These are phyloP conservation scores for Citeromyces siamensis DNA, from an alignment of 1,139 yeast genomes.

Conservation along the genomic window DNA sequence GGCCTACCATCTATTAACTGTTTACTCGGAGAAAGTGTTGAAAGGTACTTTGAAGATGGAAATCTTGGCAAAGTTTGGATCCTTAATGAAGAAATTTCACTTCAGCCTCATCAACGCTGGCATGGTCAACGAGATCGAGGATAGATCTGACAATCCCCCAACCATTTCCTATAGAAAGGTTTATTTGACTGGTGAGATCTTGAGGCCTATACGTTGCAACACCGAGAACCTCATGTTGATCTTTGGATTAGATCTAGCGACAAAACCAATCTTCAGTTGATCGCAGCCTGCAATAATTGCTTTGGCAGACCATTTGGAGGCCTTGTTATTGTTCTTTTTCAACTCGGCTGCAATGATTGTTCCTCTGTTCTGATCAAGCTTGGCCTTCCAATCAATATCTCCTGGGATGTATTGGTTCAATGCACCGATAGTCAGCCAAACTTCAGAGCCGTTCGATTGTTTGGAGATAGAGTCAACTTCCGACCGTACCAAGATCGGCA, in stretches of 20 bases:
- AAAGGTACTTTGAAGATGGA: constrained; percentile 35
- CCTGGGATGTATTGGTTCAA: constrained; percentile 43
- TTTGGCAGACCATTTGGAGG: constrained; percentile 52
- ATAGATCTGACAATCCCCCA: constrained; percentile 59
- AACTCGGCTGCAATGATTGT: constrained; percentile 56
- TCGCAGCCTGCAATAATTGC: constrained; percentile 40
- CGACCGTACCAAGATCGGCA: constrained; percentile 38
- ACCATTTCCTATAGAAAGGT: constrained; percentile 39
- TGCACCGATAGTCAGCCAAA: constrained; percentile 36
- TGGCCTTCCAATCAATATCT: constrained; percentile 46
- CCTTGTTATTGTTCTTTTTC: constrained; percentile 50
- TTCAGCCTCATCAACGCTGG: constrained; percentile 19
- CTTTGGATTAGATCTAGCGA: constrained; percentile 39
- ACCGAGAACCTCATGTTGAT: constrained; percentile 45
- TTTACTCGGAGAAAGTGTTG: constrained; percentile 15
- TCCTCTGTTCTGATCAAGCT: constrained; percentile 45
- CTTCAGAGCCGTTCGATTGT: constrained; percentile 16
- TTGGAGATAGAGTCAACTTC: constrained; percentile 38
- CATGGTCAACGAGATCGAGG: constrained; percentile 36
- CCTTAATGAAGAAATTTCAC: constrained; percentile 38
- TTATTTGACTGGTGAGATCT: constrained; percentile 43
- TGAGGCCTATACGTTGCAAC: constrained; percentile 40
- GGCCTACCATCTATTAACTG: too few relatives aligned
- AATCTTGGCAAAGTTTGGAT: constrained; percentile 41
- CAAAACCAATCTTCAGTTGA: constrained; percentile 48